Evolutionary conservation across 2,329 filamentous ascomycete genomes (phyloP), one percentile per base, ranked within the genome.

Genomic region (Tolypocladium ovalisporum): DNA sequence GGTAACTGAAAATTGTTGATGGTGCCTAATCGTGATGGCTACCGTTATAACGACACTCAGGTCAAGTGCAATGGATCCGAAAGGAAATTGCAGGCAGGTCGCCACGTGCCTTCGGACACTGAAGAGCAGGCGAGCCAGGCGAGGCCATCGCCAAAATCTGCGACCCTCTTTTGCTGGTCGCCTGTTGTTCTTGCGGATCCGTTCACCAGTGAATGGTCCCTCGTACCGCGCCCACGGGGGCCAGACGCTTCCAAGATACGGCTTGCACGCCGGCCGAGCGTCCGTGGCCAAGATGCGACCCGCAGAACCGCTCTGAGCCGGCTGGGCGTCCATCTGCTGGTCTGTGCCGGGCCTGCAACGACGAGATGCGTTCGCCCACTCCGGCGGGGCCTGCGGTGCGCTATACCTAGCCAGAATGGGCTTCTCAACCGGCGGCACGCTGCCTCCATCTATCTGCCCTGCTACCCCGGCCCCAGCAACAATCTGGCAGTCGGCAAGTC

Each of bases 301-400:
- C 34, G n/a, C 36, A 51, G 24, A 49, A 49, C 24, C 42, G 40
- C 22, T 27, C 24, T 47, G 44, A 29, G 44, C 24, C 42, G 42
- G 42, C 42, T 15, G 44, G 44, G 44, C 27, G n/a, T 2, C 39
- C n/a, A n/a, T n/a, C n/a, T n/a, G n/a, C n/a, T n/a, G n/a, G 37
- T 42, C 39, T 17, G 36, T 17, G 10, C 13, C 36, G 40, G n/a
- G n/a, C n/a, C n/a, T n/a, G n/a, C n/a, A n/a, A 44, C 40, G 22
- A 52, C 35, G 52, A 29, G 52, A 54, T 54, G 52, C 52, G 52
- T 54, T 54, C 52, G 52, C 52, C 52, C 34, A 54, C n/a, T 15
- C 24, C 2, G 52, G 52, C 52, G 52, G 52, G 27, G 35, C 52
- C 37, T 2, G 24, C 9, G 4, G 52, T 15, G 47, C 47, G 47